Conservation (phyloP, 352 stramenopile species). For the Nothophytophthora sp. region DNA sequence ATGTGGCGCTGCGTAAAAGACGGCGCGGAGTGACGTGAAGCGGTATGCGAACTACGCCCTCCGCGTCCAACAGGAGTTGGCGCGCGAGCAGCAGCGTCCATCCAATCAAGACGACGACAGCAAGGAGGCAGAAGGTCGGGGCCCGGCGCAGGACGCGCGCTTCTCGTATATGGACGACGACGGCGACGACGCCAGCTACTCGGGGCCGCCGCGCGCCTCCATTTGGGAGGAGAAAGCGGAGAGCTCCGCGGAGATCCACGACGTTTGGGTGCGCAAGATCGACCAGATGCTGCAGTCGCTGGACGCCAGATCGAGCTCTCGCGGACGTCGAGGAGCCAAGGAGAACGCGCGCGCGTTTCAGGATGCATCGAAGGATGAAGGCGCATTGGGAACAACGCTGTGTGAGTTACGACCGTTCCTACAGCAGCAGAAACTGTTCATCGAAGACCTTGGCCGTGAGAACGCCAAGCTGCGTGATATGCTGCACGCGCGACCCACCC, state of each 20-base stretch:
- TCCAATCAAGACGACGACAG: background rate
- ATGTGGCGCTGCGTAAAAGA: slow-evolving; percentile 3
- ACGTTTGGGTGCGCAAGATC: slow-evolving; percentile 21
- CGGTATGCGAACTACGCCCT: slow-evolving; percentile 32
- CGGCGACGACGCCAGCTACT: background rate
- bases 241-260: slow-evolving; percentile 6
- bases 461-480: slow-evolving; percentile 33
- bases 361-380: slow-evolving; percentile 6
- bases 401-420: slow-evolving; percentile 19
- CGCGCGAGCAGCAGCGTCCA: slow-evolving; percentile 22
- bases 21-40: slow-evolving; percentile 33
- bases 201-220: background rate
- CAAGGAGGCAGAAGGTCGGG: background rate
- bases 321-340: background rate
- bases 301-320: background rate
- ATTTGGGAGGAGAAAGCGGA: slow-evolving; percentile 20
- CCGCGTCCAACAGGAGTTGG: slow-evolving; percentile 32
- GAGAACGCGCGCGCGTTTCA: too few species aligned
- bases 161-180: slow-evolving; percentile 1
- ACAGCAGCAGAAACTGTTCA: slow-evolving; percentile 18
- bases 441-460: slow-evolving; percentile 23
- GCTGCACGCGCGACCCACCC: slow-evolving; percentile 25
- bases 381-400: slow-evolving; percentile 1
- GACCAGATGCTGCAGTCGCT: slow-evolving; percentile 12
- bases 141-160: background rate